Percentiles rank a stretch among this genome's conserved stretches.
These are phyloP conservation scores for Seiridium cupressi DNA, from an alignment of 2,329 filamentous ascomycete species.

Conservation along the genomic window DNA sequence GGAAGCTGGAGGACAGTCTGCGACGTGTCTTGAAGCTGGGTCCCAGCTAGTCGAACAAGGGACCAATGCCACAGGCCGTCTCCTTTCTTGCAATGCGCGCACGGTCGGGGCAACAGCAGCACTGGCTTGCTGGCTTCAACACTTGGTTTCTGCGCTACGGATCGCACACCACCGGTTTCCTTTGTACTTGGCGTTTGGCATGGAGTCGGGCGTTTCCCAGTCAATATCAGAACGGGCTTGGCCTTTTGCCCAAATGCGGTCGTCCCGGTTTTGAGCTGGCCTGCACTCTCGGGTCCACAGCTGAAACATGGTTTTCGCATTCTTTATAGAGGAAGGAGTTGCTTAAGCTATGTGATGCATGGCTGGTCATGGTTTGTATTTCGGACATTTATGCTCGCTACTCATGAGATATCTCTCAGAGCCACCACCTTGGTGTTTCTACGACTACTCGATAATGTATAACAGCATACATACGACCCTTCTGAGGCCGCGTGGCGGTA, in stretches of 20 bases:
- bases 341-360: constrained; percentile 20
- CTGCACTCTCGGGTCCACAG: constrained; percentile 1
- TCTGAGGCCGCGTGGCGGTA: neutral
- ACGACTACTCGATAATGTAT: constrained; percentile 13
- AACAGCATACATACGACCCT: constrained; percentile 11
- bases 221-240: neutral
- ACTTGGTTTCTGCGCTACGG: too few relatives aligned
- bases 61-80: neutral
- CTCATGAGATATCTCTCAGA: constrained; percentile 9
- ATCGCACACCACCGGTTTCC: constrained; percentile 3
- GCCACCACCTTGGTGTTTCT: constrained; percentile 5
- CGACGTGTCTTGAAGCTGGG: constrained; percentile 49
- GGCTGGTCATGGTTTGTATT: constrained; percentile 23
- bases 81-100: too few relatives aligned
- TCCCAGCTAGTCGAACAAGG: constrained; percentile 8
- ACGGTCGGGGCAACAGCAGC: too few relatives aligned
- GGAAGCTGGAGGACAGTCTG: constrained; percentile 52
- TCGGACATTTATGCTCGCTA: constrained; percentile 12
- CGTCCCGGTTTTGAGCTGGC: constrained; percentile 10
- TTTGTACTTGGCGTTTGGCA: neutral
- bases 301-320: constrained; percentile 12
- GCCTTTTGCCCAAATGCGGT: constrained; percentile 4
- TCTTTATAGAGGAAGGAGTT: constrained; percentile 15
- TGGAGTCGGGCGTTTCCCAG: neutral
- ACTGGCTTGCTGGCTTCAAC: constrained; percentile 6